Conservation (phyloP, 140 eudicot genomes). For the Flaveria floridana region DNA sequence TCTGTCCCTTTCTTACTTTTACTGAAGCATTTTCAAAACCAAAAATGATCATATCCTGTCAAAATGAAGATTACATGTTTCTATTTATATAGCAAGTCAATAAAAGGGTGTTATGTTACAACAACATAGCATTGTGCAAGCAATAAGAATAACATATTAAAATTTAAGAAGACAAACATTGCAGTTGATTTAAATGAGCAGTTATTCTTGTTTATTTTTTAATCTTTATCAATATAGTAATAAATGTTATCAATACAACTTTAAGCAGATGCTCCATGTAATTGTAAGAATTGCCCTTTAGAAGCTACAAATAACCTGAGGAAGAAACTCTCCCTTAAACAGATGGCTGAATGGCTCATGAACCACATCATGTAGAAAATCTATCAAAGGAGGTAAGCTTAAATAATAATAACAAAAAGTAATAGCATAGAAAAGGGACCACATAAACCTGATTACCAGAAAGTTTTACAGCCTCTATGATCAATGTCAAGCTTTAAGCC, state of each 20-base stretch:
- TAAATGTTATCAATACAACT: neutral
- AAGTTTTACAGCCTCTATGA: constrained; percentile 56
- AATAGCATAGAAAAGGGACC: neutral
- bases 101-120: neutral
- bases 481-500: constrained; percentile 63
- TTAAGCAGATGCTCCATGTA: neutral
- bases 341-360: too few relatives aligned
- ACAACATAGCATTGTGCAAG: neutral
- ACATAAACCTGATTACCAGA: constrained; percentile 46
- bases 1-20: too few relatives aligned
- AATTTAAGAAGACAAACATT: too few relatives aligned
- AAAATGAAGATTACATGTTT: too few relatives aligned
- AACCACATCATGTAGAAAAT: neutral
- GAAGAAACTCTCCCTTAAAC: neutral
- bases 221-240: neutral
- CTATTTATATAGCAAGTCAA: neutral
- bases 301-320: neutral
- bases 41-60: too few relatives aligned
- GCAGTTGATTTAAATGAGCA: too few relatives aligned
- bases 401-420: neutral
- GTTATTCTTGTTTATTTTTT: too few relatives aligned
- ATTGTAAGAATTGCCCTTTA: neutral
- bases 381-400: neutral
- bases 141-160: neutral
- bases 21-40: too few relatives aligned